Evolutionary conservation across 805 yeast species (phyloP).

Genomic region (Wilhelminamyces savonicus): DNA sequence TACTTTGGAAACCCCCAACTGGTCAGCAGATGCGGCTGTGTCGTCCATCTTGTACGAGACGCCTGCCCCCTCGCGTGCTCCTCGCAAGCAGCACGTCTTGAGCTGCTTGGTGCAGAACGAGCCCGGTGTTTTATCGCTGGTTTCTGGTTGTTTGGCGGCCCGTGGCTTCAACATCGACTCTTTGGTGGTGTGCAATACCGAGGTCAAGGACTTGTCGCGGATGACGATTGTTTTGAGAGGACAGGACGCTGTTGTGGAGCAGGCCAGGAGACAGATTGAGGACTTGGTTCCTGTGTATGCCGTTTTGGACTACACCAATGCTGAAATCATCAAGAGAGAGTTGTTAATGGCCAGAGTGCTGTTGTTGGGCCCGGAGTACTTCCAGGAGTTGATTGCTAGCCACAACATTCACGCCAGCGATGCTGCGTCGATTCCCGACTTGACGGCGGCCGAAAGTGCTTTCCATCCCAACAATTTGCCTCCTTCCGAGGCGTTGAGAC

Average conservation of each 20-base stretch:
- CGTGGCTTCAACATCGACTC: constrained; percentile 98
- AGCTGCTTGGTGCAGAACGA: constrained; percentile 98
- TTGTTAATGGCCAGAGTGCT: constrained; percentile 87
- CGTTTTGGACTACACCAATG: constrained; percentile 86
- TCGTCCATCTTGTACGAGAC: constrained; percentile 93
- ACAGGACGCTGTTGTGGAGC: constrained; percentile 94
- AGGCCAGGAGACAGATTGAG: constrained; percentile 96
- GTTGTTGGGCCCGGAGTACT: constrained; percentile 95
- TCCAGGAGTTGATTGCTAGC: constrained; percentile 86
- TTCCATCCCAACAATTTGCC: constrained; percentile 88
- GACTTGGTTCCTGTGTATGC: constrained; percentile 98
- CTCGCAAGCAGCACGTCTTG: constrained; percentile 79
- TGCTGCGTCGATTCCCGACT: constrained; percentile 36
- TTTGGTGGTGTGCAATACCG: constrained; percentile 92
- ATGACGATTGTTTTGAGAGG: constrained; percentile 96
- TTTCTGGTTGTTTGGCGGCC: constrained; percentile 94
- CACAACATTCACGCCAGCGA: constrained; percentile 50
- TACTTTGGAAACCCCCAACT: constrained; percentile 83
- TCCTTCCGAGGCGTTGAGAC: constrained; percentile 88
- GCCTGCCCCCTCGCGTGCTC: constrained; percentile 55
- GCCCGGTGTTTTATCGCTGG: constrained; percentile 93
- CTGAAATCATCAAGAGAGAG: constrained; percentile 89
- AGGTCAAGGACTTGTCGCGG: constrained; percentile 88
- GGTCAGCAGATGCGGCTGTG: constrained; percentile 97
- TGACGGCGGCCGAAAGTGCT: constrained; percentile 38